phyloP scores from a whole-genome alignment of 2,329 filamentous ascomycete species.

The Xylariaceae sp. region DNA sequence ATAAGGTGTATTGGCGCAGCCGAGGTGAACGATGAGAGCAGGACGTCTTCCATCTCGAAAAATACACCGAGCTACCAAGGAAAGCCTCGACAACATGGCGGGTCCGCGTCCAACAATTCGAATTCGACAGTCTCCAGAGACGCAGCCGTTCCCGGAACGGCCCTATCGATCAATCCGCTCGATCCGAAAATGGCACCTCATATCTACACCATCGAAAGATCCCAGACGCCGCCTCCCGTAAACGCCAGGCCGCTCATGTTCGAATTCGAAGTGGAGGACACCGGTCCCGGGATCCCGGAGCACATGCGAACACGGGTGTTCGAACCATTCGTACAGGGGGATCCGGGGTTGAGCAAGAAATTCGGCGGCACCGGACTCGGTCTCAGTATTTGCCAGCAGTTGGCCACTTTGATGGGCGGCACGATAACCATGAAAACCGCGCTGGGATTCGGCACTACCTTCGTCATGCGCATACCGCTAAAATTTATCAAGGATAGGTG shows the following conservation, averaged over 20 bases:
- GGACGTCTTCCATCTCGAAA: slow-evolving; percentile 51
- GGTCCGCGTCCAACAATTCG: slow-evolving; percentile 49
- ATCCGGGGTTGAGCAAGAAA: slow-evolving; percentile 82
- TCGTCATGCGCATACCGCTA: slow-evolving; percentile 78
- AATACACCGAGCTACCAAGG: slow-evolving; percentile 41
- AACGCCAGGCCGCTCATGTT: slow-evolving; percentile 67
- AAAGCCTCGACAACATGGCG: slow-evolving; percentile 42
- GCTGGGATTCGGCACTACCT: slow-evolving; percentile 70
- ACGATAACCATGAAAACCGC: slow-evolving; percentile 67
- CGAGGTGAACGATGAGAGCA: slow-evolving; percentile 41
- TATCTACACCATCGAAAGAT: slow-evolving; percentile 49
- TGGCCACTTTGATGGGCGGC: slow-evolving; percentile 79
- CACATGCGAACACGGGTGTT: slow-evolving; percentile 79
- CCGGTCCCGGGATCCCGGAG: slow-evolving; percentile 77
- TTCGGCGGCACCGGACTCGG: slow-evolving; percentile 86
- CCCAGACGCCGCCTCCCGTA: slow-evolving; percentile 56
- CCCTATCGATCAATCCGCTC: slow-evolving; percentile 59
- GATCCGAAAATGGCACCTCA: slow-evolving; percentile 51
- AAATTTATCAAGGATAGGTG: slow-evolving; percentile 68
- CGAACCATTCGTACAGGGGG: slow-evolving; percentile 92
- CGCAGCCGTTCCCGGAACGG: slow-evolving; percentile 41
- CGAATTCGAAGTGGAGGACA: slow-evolving; percentile 86
- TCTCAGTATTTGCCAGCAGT: slow-evolving; percentile 82
- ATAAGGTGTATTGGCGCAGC: slow-evolving; percentile 69
- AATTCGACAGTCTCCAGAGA: slow-evolving; percentile 49